Conservation (phyloP, 139 green algal species). For the Chlamydomonas schloesseri region DNA sequence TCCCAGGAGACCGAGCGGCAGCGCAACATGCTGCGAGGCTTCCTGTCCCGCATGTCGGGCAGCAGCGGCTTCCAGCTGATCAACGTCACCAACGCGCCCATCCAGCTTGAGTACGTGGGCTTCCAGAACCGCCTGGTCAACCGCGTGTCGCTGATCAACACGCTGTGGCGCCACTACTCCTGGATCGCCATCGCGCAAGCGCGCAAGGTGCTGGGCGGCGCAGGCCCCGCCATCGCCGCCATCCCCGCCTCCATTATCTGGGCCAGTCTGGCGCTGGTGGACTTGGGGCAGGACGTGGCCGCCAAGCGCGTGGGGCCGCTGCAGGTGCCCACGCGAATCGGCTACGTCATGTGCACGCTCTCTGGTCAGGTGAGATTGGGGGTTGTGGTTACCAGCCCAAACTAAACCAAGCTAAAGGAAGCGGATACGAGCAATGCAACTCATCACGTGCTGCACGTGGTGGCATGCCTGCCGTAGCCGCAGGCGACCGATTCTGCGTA, state of each 20-base stretch:
- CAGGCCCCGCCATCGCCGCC: slow-evolving; percentile 79
- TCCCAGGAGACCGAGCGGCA: slow-evolving; percentile 35
- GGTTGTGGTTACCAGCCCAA: too few relatives aligned
- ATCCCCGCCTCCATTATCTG: slow-evolving; percentile 82
- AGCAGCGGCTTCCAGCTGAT: slow-evolving; percentile 87
- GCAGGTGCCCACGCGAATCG: slow-evolving; percentile 64
- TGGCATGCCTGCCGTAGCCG: too few relatives aligned
- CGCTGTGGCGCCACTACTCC: slow-evolving; percentile 80
- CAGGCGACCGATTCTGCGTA: too few relatives aligned
- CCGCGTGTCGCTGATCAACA: slow-evolving; percentile 55
- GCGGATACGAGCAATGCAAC: too few relatives aligned
- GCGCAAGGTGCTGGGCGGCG: slow-evolving; percentile 84
- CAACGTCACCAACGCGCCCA: slow-evolving; percentile 90
- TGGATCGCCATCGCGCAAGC: slow-evolving; percentile 72
- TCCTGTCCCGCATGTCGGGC: slow-evolving; percentile 70
- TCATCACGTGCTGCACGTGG: too few relatives aligned
- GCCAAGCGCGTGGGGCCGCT: slow-evolving; percentile 57
- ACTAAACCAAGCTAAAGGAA: too few relatives aligned
- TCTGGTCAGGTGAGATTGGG: slow-evolving; percentile 58
- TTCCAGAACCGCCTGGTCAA: slow-evolving; percentile 64
- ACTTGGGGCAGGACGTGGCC: slow-evolving; percentile 69
- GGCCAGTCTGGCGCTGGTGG: slow-evolving; percentile 74
- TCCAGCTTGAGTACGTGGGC: slow-evolving; percentile 63
- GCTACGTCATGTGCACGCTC: slow-evolving; percentile 74
- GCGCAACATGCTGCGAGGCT: slow-evolving; percentile 56